Percentiles rank a stretch among this genome's conserved stretches.
phyloP scores from a whole-genome alignment of 768 basidiomycete genomes.

The Terana coerulea region DNA sequence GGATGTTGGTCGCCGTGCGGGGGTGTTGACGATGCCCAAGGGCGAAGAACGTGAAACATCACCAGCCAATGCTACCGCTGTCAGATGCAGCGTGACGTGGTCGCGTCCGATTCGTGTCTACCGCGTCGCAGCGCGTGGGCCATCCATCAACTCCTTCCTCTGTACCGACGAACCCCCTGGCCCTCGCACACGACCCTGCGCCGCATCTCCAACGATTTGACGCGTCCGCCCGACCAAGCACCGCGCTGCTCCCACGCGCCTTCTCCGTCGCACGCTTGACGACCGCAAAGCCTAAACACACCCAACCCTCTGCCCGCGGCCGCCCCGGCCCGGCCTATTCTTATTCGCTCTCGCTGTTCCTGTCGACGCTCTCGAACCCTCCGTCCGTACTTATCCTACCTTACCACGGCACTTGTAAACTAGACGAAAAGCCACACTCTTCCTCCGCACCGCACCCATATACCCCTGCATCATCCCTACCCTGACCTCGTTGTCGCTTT shows the following conservation, averaged over 20 bases:
- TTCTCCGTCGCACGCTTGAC: too few relatives aligned
- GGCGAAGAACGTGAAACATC: too few relatives aligned
- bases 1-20: too few relatives aligned
- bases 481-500: not conserved
- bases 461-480: not conserved
- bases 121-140: too few relatives aligned
- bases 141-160: too few relatives aligned
- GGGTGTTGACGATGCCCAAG: too few relatives aligned
- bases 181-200: not conserved
- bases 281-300: too few relatives aligned
- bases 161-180: not conserved
- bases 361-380: not conserved
- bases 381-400: not conserved
- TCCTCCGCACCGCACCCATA: not conserved
- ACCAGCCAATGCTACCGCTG: too few relatives aligned
- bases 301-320: not conserved
- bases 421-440: not conserved
- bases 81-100: too few relatives aligned
- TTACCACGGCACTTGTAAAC: not conserved
- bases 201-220: not conserved
- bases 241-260: not conserved
- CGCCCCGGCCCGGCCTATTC: not conserved
- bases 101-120: too few relatives aligned
- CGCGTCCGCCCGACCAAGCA: not conserved
- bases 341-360: not conserved